Evolutionary conservation across 1,284 basidiomycete genomes (phyloP), one percentile per base, ranked within the genome.

Genomic region (Pterulicium gracile): DNA sequence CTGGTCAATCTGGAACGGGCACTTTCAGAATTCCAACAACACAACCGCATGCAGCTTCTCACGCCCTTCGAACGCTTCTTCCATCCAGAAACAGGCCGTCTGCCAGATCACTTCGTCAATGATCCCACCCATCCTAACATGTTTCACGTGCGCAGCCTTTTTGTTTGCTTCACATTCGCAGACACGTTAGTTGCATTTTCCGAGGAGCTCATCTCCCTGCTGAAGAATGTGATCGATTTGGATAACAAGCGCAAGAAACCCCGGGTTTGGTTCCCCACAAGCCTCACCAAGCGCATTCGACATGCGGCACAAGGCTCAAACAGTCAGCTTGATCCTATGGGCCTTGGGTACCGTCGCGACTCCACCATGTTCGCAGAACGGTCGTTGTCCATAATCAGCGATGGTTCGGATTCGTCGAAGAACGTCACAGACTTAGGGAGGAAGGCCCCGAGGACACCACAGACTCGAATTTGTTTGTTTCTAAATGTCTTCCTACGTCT

Each of bases 111-210:
- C n/a, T n/a, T n/a, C n/a, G n/a, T n/a, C n/a, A n/a, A n/a, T n/a
- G n/a, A n/a, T n/a, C n/a, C n/a, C n/a, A n/a, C n/a, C n/a, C n/a
- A n/a, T n/a, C n/a, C n/a, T n/a, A n/a, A n/a, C n/a, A n/a, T n/a
- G n/a, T n/a, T n/a, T n/a, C n/a, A n/a, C n/a, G n/a, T n/a, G n/a
- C n/a, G 67, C 20, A 66, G 67, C 1, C 56, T 70, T 2, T 70
- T 64, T 46, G 56, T 65, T 15, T 67, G 66, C 43, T 69, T 69
- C 46, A 65, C 68, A 1, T 69, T 67, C 53, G 61, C 61, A 21
- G 65, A 65, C 47, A 58, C 64, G 21, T 50, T 70, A 3, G 62
- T 68, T 18, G 60, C 61, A 3, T 69, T 67, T 41, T 58, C 66
- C 0, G 61, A 65, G 13, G 56, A 60, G 10, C 55, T 68, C 2